phyloP scores from a whole-genome alignment of 345 rosid species.

The Pugionium cornutum region DNA sequence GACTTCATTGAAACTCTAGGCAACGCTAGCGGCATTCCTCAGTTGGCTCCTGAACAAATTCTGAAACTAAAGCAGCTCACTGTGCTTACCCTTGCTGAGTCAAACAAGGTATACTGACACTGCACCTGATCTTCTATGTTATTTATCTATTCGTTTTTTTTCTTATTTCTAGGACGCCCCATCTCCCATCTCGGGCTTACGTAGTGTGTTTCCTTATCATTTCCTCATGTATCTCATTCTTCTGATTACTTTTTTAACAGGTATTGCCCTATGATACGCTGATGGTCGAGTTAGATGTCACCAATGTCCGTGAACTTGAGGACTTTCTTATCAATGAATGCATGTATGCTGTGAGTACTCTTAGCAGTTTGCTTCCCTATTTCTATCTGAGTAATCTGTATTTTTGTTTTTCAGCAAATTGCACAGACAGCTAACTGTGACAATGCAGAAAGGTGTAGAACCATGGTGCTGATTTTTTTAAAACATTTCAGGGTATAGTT shows the following conservation, averaged over 20 bases:
- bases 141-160: no score
- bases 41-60: conserved; percentile 71
- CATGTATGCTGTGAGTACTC: conserved; percentile 81
- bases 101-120: conserved; percentile 59
- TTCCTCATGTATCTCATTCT: conserved; percentile 26
- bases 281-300: conserved; percentile 84
- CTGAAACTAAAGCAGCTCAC: conserved; percentile 94
- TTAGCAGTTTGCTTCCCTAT: background rate
- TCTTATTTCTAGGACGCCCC: no score
- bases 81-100: conserved; percentile 88
- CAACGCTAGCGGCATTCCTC: conserved; percentile 58
- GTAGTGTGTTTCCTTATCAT: conserved; percentile 6
- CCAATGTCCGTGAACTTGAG: conserved; percentile 95
- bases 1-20: conserved; percentile 42
- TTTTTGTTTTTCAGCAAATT: no score
- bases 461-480: conserved; percentile 16
- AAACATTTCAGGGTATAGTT: conserved; percentile 70
- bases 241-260: conserved; percentile 36
- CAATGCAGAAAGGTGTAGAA: background rate
- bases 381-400: background rate
- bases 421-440: background rate
- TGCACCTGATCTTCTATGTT: no score
- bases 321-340: conserved; percentile 98
- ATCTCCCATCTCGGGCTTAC: no score
- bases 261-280: conserved; percentile 82